Base-by-base conservation (phyloP, 169 alveolate genomes). In the Neospora caninum region DNA sequence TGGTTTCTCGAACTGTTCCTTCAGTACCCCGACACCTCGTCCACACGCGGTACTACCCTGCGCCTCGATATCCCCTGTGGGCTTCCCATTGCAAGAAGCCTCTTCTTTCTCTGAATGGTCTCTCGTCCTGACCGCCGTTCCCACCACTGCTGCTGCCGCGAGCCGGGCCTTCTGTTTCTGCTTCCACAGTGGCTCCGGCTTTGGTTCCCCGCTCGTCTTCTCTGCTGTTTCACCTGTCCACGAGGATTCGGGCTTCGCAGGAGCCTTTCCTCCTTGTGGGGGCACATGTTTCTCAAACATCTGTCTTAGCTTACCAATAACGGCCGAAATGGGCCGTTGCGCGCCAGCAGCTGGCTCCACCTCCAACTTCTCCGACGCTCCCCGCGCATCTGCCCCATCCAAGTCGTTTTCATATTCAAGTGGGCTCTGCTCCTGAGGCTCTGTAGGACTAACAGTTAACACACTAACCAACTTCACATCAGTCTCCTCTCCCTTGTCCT, bases 1-100 rank as follows among this genome's bases (percentile, higher is more conserved):
- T 29, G 87, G 49, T 34, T 78, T 34, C 43, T 78, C 87, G 43
- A 78, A 78, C 43, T 78, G 87, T 34, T 78, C 87, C 87, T 78
- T 78, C 43, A 78, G 4, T 22, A 22, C 43, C 6, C 43, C 34
- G 45, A 78, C 87, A 34, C 87, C 87, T 78, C 45, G 87, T 45
- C 87, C 87, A 78, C 27, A 78, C 53, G 34, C 87, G 53, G 45
- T 9, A 64, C 34, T 25, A 27, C 9, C 18, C 0, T 64, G 78
- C 29, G 10, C 78, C 9, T 64, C 58, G 58, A 22, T 49, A 49
- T 49, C 0, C 58, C 18, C 58, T 49, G 58, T 13, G 18, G 18
- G 58, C 58, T 49, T 49, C 18, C 9, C 58, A 29, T 16, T 64
- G 78, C 36, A 18, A 20, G 36, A 64, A 29, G 36, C 34, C 34